A percentile compares a stretch with the other conserved stretches of the same genome.
Evolutionary conservation across 2,329 filamentous ascomycete species (phyloP).

Genomic region (Fusarium sublunatum): DNA sequence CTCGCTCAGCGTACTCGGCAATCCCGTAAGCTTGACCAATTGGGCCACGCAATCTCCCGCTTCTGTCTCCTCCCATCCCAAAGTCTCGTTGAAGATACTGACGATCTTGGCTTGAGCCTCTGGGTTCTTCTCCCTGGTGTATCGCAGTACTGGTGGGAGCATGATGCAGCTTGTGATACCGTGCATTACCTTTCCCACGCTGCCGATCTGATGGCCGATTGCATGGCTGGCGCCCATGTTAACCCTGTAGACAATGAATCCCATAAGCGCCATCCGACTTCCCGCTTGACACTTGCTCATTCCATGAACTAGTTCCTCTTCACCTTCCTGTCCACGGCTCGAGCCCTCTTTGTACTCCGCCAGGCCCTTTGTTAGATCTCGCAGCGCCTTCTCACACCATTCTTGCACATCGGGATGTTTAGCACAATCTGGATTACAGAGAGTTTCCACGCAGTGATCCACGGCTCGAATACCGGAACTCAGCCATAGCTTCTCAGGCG

Average conservation of each 20-base stretch:
- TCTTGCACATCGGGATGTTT: slow-evolving; percentile 5
- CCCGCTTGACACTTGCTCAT: slow-evolving; percentile 24
- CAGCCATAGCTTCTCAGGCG: slow-evolving; percentile 4
- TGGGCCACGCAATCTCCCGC: slow-evolving; percentile 2
- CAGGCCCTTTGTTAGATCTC: background rate
- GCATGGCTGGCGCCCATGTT: slow-evolving; percentile 30
- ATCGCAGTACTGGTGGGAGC: slow-evolving; percentile 12
- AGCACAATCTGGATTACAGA: slow-evolving; percentile 14
- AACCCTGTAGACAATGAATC: slow-evolving; percentile 13
- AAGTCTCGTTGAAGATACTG: slow-evolving; percentile 2
- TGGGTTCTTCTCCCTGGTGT: slow-evolving; percentile 7
- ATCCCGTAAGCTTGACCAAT: slow-evolving; percentile 4
- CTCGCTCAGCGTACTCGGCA: slow-evolving; percentile 2
- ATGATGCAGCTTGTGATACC: slow-evolving; percentile 24
- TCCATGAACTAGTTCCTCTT: background rate
- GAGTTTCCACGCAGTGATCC: slow-evolving; percentile 14
- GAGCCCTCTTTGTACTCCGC: slow-evolving; percentile 19
- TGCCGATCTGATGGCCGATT: slow-evolving; percentile 15
- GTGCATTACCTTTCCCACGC: slow-evolving; percentile 26
- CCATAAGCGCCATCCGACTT: slow-evolving; percentile 30
- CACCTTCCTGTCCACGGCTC: background rate
- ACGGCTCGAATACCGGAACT: slow-evolving; percentile 23
- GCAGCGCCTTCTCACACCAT: slow-evolving; percentile 16
- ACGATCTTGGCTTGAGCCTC: slow-evolving; percentile 5
- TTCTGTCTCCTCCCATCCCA: slow-evolving; percentile 14